Conservation (phyloP, 2,329 filamentous ascomycete species). For the Exophiala bonariae region DNA sequence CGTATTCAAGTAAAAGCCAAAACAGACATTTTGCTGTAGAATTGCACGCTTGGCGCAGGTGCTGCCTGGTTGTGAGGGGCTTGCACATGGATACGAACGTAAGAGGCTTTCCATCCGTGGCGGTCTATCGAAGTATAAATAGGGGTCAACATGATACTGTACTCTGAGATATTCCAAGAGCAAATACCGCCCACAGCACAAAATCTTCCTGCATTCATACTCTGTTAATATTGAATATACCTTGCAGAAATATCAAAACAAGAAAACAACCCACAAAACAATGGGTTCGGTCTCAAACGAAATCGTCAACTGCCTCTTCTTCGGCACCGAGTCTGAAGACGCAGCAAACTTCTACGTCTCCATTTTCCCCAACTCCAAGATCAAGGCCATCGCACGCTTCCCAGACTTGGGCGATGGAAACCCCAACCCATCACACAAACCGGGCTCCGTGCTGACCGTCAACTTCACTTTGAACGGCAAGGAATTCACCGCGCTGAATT, state of each 20-base stretch:
- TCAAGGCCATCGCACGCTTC: constrained; percentile 32
- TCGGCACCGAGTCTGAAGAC: constrained; percentile 29
- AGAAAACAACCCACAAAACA: too few species aligned
- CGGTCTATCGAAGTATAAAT: too few species aligned
- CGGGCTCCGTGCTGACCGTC: constrained; percentile 29
- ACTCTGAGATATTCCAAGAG: too few species aligned
- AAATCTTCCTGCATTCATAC: too few species aligned
- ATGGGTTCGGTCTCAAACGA: constrained; percentile 15
- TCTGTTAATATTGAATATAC: too few species aligned
- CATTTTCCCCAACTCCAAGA: constrained; percentile 26
- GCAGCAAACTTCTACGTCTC: constrained; percentile 28
- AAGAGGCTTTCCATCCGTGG: too few species aligned
- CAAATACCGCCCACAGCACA: too few species aligned
- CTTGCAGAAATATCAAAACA: too few species aligned
- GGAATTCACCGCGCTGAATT: constrained; percentile 46
- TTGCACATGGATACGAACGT: too few species aligned
- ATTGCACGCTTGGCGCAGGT: constrained; percentile 14
- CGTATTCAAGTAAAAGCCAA: neutral
- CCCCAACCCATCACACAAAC: constrained; percentile 30
- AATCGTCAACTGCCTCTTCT: constrained; percentile 28
- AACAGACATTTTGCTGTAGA: neutral
- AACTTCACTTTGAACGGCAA: constrained; percentile 43
- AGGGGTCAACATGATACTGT: too few species aligned
- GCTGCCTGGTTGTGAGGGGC: constrained; percentile 13
- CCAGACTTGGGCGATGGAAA: constrained; percentile 31